Evolutionary conservation across 139 green algal genomes (phyloP), one percentile per base, ranked within the genome.

Genomic region (Mesostigma viride): DNA sequence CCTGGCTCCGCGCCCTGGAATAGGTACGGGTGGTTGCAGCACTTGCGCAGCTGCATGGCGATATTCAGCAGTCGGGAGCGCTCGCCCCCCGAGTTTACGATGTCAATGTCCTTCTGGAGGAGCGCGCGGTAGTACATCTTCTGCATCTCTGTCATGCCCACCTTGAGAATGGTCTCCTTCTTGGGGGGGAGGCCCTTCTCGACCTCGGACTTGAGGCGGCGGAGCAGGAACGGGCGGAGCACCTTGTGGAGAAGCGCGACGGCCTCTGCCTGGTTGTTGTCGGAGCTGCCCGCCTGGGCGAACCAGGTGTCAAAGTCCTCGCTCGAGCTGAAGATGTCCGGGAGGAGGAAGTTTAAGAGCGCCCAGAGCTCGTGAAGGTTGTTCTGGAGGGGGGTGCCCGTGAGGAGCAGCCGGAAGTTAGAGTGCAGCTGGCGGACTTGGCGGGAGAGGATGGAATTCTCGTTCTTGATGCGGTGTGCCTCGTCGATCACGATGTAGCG

Each of bases 401-500:
- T 99, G 82, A 98, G 95, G 45, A 98, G 87, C 75, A 97, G 83
- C 35, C 90, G 87, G 85, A 95, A 96, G 81, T 96, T 95, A 66
- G 88, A 93, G 61, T 74, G 71, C 47, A 96, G 81, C 71, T 87
- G 85, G 40, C 91, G 83, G 44, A 98, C 86, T 17, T 87, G 81
- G 80, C 78, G 82, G 32, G 82, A 91, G 1, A 99, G 85, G 6
- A 90, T 80, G 28, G 81, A 91, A 77, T 99, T 97, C 68, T 97
- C 91, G 73, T 99, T 98, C 83, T 99, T 99, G 80, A 99, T 97
- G 67, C 94, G 84, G 72, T 99, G 94, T 44, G 94, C 94, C 75
- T 99, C 94, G 69, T 98, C 93, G 59, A 99, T 97, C 83, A 99
- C 95, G 79, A 98, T 90, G 82, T 99, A 99, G 56, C 90, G 81